Evolutionary conservation across 805 yeast species (phyloP), one percentile per base, ranked within the genome.

Genomic region (Nematodospora valgi): DNA sequence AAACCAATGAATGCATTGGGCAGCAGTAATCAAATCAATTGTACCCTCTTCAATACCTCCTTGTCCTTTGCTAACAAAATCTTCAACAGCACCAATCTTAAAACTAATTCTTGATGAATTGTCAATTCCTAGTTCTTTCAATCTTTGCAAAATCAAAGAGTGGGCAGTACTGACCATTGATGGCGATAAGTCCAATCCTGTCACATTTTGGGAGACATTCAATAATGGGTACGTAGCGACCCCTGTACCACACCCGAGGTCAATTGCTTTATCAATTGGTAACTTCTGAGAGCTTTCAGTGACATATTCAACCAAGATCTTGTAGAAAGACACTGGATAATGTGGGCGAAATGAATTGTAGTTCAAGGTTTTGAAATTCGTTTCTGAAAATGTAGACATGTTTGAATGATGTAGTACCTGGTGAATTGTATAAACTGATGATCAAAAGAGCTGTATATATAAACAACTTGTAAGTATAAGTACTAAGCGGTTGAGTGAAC

Each of bases 171-270:
- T 50, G 10, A 75, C 50, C 82, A 76, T 76, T 24, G 49, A 56
- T 3, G 59, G 46, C 1, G 79, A 73, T 25, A 69, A 47, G 46
- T 76, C 82, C 3, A 73, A 49, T 1, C 77, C 77, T 11, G 58
- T 47, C 5, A 71, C 70, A 13, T 55, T 49, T 1, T 64, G 46
- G 21, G 70, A 53, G 13, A 65, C 35, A 25, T 58, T 52, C 17
- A 70, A 53, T 32, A 75, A 47, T 3, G 76, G 76, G 32, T 63
- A 56, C 2, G 73, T 61, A 0, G 75, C 76, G 17, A 68, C 70
- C 0, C 80, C 81, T 1, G 79, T 72, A 0, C 80, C 80, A 44
- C 78, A 71, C 0, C 81, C 80, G 28, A 73, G 46, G 48, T 58
- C 62, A 49, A 59, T 53, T 6, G 78, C 46, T 5, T 41, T 43